phyloP scores from a whole-genome alignment of 1,284 basidiomycete genomes.

The Nidula niveotomentosa region DNA sequence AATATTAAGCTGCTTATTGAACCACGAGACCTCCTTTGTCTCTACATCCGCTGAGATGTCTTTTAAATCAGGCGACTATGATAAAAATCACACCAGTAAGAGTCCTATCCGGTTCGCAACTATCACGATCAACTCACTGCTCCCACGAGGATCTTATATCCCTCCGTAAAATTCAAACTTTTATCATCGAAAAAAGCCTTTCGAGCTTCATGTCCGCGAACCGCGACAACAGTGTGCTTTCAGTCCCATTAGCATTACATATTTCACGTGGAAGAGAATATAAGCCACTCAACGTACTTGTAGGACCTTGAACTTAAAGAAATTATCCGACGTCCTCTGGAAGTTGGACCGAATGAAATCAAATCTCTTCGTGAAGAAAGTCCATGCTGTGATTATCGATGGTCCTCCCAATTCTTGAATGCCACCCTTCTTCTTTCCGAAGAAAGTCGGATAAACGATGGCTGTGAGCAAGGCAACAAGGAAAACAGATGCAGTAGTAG shows the following conservation, averaged over 20 bases:
- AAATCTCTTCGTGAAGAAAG: slow-evolving; percentile 23
- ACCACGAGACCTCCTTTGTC: background rate
- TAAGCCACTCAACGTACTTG: slow-evolving; percentile 15
- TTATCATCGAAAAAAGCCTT: slow-evolving; percentile 28
- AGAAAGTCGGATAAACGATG: background rate
- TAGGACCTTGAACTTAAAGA: slow-evolving; percentile 24
- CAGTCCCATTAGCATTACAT: background rate
- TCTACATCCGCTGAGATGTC: slow-evolving; percentile 21
- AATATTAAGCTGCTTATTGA: background rate
- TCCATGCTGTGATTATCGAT: slow-evolving; percentile 21
- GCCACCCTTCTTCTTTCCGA: slow-evolving; percentile 3
- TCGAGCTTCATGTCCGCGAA: slow-evolving; percentile 28
- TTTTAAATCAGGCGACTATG: slow-evolving; percentile 18
- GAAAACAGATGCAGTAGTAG: no score
- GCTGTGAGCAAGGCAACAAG: background rate
- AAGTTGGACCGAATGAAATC: slow-evolving; percentile 25
- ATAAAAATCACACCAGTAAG: background rate
- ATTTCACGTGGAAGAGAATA: background rate
- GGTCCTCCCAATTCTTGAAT: slow-evolving; percentile 17
- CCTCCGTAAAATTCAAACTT: slow-evolving; percentile 25
- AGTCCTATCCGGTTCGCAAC: background rate
- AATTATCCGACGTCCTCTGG: slow-evolving; percentile 13
- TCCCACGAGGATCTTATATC: slow-evolving; percentile 33
- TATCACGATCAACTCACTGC: slow-evolving; percentile 13
- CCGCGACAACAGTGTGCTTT: slow-evolving; percentile 19